phyloP scores from a whole-genome alignment of 768 basidiomycete species.

The Leccinum olivaceopallidum region DNA sequence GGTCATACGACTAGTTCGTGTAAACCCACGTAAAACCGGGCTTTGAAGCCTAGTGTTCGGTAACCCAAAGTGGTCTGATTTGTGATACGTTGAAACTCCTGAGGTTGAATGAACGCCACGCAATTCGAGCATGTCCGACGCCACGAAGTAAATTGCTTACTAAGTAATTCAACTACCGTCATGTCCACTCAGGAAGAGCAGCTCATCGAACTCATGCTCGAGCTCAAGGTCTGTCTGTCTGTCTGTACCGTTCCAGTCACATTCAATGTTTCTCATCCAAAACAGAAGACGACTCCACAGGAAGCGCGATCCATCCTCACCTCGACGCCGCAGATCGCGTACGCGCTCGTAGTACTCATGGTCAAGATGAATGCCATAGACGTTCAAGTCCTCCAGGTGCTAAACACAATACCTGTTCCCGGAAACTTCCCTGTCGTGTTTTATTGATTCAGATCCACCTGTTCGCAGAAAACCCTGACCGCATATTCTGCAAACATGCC shows the following conservation, averaged over 20 bases:
- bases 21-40: constrained; percentile 2
- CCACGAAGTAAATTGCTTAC: no score
- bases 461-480: constrained; percentile 59
- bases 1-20: constrained; percentile 5
- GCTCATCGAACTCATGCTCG: constrained; percentile 71
- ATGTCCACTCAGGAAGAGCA: constrained; percentile 68
- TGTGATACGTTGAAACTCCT: background rate
- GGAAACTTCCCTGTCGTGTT: no score
- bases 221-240: constrained; percentile 52
- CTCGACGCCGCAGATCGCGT: constrained; percentile 72
- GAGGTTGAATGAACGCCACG: background rate
- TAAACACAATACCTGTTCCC: no score
- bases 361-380: constrained; percentile 75
- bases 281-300: constrained; percentile 73
- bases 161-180: background rate
- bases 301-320: constrained; percentile 70
- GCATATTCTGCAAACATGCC: constrained; percentile 41
- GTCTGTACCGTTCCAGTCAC: background rate
- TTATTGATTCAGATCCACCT: constrained; percentile 3
- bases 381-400: constrained; percentile 73
- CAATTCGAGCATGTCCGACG: background rate
- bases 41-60: background rate
- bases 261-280: background rate
- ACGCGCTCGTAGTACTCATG: constrained; percentile 76
- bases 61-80: background rate